Base-by-base conservation (phyloP, 2,329 filamentous ascomycete genomes). In the Fusarium sp. region DNA sequence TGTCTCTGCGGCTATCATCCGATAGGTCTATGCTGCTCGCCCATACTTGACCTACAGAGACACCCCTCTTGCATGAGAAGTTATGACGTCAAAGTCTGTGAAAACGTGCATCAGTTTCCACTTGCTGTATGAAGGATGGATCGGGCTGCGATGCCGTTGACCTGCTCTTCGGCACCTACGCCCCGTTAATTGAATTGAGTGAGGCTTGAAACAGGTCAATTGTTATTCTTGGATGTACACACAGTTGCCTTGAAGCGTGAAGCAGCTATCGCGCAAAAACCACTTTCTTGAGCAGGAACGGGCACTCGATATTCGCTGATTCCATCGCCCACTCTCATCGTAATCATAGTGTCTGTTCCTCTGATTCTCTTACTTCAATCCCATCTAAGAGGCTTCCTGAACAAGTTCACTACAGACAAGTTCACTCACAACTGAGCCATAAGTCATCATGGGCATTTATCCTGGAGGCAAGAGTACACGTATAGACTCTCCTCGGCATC, bases 401-500 rank as follows among this genome's bases (percentile, higher is more conserved):
- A 8, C 4, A 24, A 20, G 1, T 41, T 12, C 8, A 18, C 8
- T 10, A 5, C 14, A n/a, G 11, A 17, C 3, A 53, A 51, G 2
- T 14, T 1, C 6, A 7, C 32, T 36, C 14, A 22, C 20, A 48
- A 12, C 9, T 11, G 24, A 36, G 30, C 6, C 1, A 17, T 4
- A 41, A 41, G 1, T 17, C 18, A 68, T n/a, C 24, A 74, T 74
- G 71, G 65, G 38, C 7, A 72, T 72, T 45, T 74, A 63, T n/a
- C 48, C 71, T 20, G 71, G 69, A 32, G 64, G 71, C 18, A 74
- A 72, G 44, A 72, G 69, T 30, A 50, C 42, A 13, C 38, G 36
- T 8, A 59, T 74, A 26, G 60, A 72, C 50, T 72, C 65, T 22
- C 69, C 61, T 20, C 57, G 71, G 17, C 71, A 72, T 42, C 50